These are phyloP conservation scores for Choiromyces venosus DNA, from an alignment of 495 filamentous ascomycete genomes.

Conservation along the genomic window DNA sequence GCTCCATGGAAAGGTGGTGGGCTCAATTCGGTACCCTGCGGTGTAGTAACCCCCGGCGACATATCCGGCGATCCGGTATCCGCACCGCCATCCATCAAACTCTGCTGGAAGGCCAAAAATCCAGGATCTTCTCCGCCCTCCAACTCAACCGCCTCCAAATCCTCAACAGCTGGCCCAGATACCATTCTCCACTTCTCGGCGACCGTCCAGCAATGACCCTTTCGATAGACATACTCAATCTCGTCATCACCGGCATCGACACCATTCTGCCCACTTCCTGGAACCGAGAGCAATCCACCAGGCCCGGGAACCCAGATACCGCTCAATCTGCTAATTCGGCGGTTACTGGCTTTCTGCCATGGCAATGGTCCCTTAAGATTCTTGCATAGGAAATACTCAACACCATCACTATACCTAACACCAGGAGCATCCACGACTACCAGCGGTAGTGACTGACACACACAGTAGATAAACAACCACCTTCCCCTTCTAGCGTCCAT, in stretches of 20 bases:
- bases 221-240: constrained; percentile 81
- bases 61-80: background rate
- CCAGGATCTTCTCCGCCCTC: constrained; percentile 7
- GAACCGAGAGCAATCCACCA: constrained; percentile 47
- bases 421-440: constrained; percentile 81
- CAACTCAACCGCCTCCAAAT: constrained; percentile 15
- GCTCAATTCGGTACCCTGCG: no score
- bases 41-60: background rate
- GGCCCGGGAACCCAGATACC: constrained; percentile 69
- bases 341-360: constrained; percentile 71
- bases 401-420: constrained; percentile 67
- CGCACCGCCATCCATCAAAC: background rate
- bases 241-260: constrained; percentile 67
- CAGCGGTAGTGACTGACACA: constrained; percentile 85
- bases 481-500: constrained; percentile 72
- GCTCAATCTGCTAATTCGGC: constrained; percentile 57
- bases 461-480: constrained; percentile 92
- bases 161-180: constrained; percentile 8
- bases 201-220: constrained; percentile 85
- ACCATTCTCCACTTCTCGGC: constrained; percentile 50
- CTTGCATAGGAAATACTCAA: constrained; percentile 97
- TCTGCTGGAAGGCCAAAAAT: background rate
- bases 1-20: background rate
- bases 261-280: constrained; percentile 73
- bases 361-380: constrained; percentile 74